phyloP scores from a whole-genome alignment of 768 basidiomycete species.

The Hygrocybe punicea region DNA sequence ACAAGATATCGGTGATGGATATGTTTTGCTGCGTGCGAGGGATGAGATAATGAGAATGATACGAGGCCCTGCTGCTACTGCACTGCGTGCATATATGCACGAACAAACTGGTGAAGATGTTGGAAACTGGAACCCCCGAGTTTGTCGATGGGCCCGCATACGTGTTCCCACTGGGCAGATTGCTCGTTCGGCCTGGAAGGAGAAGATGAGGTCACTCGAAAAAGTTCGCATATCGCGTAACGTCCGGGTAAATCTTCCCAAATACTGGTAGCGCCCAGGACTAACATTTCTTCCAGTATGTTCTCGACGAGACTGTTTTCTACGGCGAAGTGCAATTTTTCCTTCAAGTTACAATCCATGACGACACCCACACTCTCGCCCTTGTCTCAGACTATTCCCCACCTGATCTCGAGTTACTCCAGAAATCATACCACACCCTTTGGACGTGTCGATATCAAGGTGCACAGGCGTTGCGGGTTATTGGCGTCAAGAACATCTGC shows the following conservation, averaged over 20 bases:
- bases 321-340: constrained; percentile 18
- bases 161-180: constrained; percentile 24
- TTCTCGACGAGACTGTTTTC: neutral
- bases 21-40: constrained; percentile 2
- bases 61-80: neutral
- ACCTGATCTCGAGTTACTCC: too few relatives aligned
- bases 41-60: neutral
- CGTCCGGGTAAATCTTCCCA: constrained; percentile 1
- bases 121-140: constrained; percentile 13
- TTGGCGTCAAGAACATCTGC: constrained; percentile 13
- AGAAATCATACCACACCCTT: too few relatives aligned
- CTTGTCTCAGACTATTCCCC: too few relatives aligned
- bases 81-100: constrained; percentile 18
- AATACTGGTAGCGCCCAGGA: neutral
- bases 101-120: neutral
- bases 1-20: neutral
- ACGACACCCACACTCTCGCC: too few relatives aligned
- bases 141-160: constrained; percentile 22
- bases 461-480: neutral
- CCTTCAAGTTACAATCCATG: too few relatives aligned
- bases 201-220: constrained; percentile 2
- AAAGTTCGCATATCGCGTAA: neutral
- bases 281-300: constrained; percentile 3
- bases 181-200: constrained; percentile 21
- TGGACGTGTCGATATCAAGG: constrained; percentile 12